Base-by-base conservation (phyloP, 2,329 filamentous ascomycete species). In the Verticillium alfalfae region DNA sequence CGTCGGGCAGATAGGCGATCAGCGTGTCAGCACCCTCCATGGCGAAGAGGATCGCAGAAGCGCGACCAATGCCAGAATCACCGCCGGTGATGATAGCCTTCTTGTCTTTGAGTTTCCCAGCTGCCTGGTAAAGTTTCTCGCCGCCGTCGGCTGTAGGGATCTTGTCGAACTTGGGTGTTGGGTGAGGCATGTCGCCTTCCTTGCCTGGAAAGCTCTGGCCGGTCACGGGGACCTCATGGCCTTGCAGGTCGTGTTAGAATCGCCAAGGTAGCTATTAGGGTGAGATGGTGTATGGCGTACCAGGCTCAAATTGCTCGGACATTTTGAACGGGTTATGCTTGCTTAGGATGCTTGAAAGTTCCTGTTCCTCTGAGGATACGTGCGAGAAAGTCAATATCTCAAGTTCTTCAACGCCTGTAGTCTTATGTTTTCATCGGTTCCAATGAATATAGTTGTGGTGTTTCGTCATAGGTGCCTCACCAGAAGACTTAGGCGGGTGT, bases 31-130 rank as follows among this genome's bases (percentile, higher is more conserved):
- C 90, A 6, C 91, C 92, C 74, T 95, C 92, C 82, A 92, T 89
- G 45, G 91, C 91, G 68, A 89, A 95, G 0, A 95, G 80, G 16
- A 94, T 82, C 1, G 91, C 90, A 1, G 88, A 85, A 1, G 91
- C 87, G 41, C 90, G 86, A 7, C 91, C 90, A 66, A 95, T 94
- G 1, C 91, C 91, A 7, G 85, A 88, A 73, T 94, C 91, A 3
- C 91, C 91, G 16, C 91, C 91, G 0, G 91, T 94, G 69, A 95
- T 94, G 62, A 95, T 75, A 8, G 91, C 90, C 63, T 86, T 90
- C 75, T 89, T 91, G 64, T 87, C 90, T 68, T 85, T 75, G 7
- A 95, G 84, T 76, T 95, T 96, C 57, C 86, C 87, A 1, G 91
- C 89, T 4, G 89, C 84, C 70, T 88, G 87, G 78, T 95, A 94